Evolutionary conservation across 331 rosid species (phyloP), one percentile per base, ranked within the genome.

Genomic region (Pyracantha coccinea): DNA sequence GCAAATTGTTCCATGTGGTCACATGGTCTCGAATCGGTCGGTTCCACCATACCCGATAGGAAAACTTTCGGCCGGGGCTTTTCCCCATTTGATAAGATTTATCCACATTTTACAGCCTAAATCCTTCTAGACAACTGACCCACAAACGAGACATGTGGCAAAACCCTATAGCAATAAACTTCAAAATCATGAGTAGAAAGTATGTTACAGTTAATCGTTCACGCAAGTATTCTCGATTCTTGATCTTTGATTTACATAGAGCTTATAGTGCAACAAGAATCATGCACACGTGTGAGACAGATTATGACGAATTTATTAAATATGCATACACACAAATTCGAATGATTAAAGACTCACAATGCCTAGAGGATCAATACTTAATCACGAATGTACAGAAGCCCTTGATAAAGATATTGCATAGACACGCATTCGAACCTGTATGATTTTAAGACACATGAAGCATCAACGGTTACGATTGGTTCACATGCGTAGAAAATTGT

Each of bases 1-100:
- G 82, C 89, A 82, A 85, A 83, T 75, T 67, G 59, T 67, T 80
- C 88, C 97, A 91, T 86, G 96, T 93, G 98, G 74, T 69, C 97
- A 93, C 93, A 89, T 93, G 98, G 57, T 63, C 28, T 50, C 79
- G 55, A 79, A 77, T 79, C 83, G 79, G 78, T 79, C 87, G 75
- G 82, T 84, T 83, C 88, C 90, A 81, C 87, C 87, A 33, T 88
- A 38, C 68, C 86, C 83, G 93, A 57, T 4, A 38, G 45, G 3
- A 10, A 10, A 38, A 38, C 45, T 3, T 38, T 38, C 14, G 45
- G 45, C n/a, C n/a, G n/a, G n/a, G 2, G 15, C 27, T 57, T 55
- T 57, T 33, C 45, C 21, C 59, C 73, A 3, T 8, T 24, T 16
- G 15, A 44, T 44, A 25, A 23, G 73, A 31, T 50, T 74, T 35